phyloP scores from a whole-genome alignment of 1,139 yeast species.

The Debaryomycetaceae sp. region DNA sequence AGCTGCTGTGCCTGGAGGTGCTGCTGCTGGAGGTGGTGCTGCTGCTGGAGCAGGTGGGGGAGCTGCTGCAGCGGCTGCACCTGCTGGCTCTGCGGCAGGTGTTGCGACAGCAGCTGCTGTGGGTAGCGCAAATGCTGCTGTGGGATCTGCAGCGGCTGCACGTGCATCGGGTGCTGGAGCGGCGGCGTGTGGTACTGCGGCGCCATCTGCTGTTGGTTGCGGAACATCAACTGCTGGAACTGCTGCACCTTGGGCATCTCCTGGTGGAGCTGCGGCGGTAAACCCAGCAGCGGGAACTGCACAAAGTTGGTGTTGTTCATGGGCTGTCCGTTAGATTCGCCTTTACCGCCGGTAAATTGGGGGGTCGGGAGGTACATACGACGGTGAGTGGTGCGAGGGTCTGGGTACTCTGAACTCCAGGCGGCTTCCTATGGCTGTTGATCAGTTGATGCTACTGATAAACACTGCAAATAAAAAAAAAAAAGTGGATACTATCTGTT shows the following conservation, averaged over 20 bases:
- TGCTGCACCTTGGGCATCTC: slow-evolving; percentile 9
- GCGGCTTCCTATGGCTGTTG: slow-evolving; percentile 1
- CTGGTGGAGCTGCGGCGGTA: slow-evolving; percentile 9
- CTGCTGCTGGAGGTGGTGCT: slow-evolving; percentile 6
- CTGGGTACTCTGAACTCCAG: too few relatives aligned
- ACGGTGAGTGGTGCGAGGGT: too few relatives aligned
- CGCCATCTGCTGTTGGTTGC: slow-evolving; percentile 8
- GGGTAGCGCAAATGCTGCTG: slow-evolving; percentile 8
- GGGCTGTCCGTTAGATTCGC: slow-evolving; percentile 6
- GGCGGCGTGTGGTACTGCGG: slow-evolving; percentile 9
- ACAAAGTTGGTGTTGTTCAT: slow-evolving; percentile 8
- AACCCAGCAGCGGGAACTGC: slow-evolving; percentile 8
- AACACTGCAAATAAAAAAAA: too few relatives aligned
- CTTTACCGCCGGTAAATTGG: slow-evolving; percentile 8
- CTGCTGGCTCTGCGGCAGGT: slow-evolving; percentile 5
- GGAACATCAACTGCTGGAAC: slow-evolving; percentile 9
- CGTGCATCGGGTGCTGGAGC: slow-evolving; percentile 8
- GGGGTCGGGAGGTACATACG: slow-evolving; percentile 10
- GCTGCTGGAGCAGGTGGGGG: slow-evolving; percentile 7
- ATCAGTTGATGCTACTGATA: too few relatives aligned
- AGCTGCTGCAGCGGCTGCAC: slow-evolving; percentile 4
- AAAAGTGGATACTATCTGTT: neutral
- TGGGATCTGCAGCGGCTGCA: slow-evolving; percentile 8
- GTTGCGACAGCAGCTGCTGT: slow-evolving; percentile 8
- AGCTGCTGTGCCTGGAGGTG: slow-evolving; percentile 6